phyloP scores from a whole-genome alignment of 176 grass and related monocot species.

The Saccharum officinarum region DNA sequence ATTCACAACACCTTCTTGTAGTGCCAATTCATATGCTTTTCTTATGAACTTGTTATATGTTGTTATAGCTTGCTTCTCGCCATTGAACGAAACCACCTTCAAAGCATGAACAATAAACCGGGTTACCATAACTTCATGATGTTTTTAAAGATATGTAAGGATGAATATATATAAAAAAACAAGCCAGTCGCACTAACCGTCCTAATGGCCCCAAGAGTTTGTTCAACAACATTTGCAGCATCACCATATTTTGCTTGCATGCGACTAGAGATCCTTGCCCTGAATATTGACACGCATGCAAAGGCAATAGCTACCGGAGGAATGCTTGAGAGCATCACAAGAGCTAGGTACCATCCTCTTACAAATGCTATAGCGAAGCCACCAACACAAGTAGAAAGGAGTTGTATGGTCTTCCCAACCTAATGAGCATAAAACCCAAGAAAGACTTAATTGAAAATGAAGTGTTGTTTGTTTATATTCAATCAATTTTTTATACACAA shows the following conservation, averaged over 20 bases:
- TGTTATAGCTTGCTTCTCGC: slow-evolving; percentile 61
- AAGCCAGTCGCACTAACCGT: slow-evolving; percentile 37
- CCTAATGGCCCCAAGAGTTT: slow-evolving; percentile 75
- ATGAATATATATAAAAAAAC: no score
- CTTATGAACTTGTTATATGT: slow-evolving; percentile 64
- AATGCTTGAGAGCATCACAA: slow-evolving; percentile 78
- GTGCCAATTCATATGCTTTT: slow-evolving; percentile 52
- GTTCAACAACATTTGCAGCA: slow-evolving; percentile 69
- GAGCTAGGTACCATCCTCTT: slow-evolving; percentile 83
- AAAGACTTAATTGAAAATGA: neutral
- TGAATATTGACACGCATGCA: slow-evolving; percentile 41
- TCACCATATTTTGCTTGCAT: slow-evolving; percentile 67
- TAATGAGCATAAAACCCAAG: slow-evolving; percentile 24
- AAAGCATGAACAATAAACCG: slow-evolving; percentile 19
- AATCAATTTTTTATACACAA: neutral
- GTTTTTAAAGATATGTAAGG: no score
- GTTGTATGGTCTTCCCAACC: slow-evolving; percentile 74
- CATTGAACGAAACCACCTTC: slow-evolving; percentile 78
- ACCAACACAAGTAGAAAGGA: slow-evolving; percentile 65
- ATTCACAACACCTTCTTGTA: slow-evolving; percentile 51
- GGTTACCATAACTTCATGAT: neutral
- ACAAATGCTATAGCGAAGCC: slow-evolving; percentile 73
- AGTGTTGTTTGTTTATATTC: no score
- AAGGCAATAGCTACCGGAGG: slow-evolving; percentile 47
- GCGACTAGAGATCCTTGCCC: slow-evolving; percentile 52